phyloP scores from a whole-genome alignment of 306 rosid genomes.

The Casuarina cunninghamiana region DNA sequence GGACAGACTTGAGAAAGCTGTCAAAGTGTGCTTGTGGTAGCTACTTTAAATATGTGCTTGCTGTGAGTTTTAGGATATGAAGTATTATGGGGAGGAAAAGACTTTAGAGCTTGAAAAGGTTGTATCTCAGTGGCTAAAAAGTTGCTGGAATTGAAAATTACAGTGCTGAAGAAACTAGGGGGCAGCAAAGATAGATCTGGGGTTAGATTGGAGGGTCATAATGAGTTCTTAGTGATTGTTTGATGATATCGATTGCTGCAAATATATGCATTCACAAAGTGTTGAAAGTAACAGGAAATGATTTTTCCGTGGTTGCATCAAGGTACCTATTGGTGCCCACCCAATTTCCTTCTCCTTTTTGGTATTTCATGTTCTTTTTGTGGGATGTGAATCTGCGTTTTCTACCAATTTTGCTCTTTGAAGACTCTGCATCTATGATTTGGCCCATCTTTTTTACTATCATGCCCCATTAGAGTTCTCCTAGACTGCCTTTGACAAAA shows the following conservation, averaged over 20 bases:
- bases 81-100: not conserved
- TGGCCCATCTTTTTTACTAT: not conserved
- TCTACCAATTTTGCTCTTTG: not conserved
- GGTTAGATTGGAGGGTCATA: not conserved
- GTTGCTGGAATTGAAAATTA: not conserved
- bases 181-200: not conserved
- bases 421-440: not conserved
- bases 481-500: too few species aligned
- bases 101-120: not conserved
- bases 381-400: too few species aligned
- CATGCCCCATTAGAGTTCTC: not conserved
- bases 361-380: not conserved
- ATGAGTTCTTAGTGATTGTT: too few species aligned
- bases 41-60: too few species aligned
- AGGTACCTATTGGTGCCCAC: not conserved
- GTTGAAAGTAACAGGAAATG: not conserved
- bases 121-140: not conserved
- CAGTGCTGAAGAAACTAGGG: not conserved
- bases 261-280: too few species aligned
- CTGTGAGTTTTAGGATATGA: not conserved
- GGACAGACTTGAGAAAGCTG: not conserved
- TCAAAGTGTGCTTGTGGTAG: not conserved
- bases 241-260: too few species aligned
- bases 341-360: too few species aligned
- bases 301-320: not conserved